Evolutionary conservation across 2,329 filamentous ascomycete species (phyloP), one percentile per base, ranked within the genome.

Genomic region (Acephala macrosclerotiorum): DNA sequence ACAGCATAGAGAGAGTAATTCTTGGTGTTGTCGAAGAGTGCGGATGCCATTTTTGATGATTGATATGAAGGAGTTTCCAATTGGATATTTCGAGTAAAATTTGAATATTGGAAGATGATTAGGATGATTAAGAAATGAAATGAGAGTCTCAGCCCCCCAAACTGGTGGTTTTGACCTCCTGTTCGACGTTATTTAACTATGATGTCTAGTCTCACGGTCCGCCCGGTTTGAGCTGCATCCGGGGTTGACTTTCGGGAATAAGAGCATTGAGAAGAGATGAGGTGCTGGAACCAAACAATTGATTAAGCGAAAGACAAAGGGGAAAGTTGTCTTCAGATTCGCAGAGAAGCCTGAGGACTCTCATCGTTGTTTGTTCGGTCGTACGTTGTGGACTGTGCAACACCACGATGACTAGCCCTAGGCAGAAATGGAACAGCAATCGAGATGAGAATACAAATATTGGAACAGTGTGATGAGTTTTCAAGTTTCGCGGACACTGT

Each of bases 1-100:
- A 68, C 66, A 49, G 66, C 56, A 33, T 68, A 70, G 36, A 70
- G 42, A 22, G 68, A 70, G 40, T 58, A 61, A 40, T 70, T 70
- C 22, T 51, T 22, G 45, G 60, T 63, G 9, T 47, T 58, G 36
- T 65, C 58, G 59, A 65, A 61, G 26, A 67, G 51, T 22, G 33
- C 51, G 16, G 65, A 40, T 20, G 45, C 45, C 67, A 67, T 69
- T 64, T 64, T 60, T 51, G 20, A 12, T 20, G 11, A 25, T 20
- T 51, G 38, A 14, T 42, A 4, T 6, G 4, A 14, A 42, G 29
- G 9, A 33, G 29, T 9, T 33, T 33, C 29, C 29, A 33, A 33
- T 5, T 33, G 9, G 29, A 9, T 33, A n/a, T 33, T 33, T 33
- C 29, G 4, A 4, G 29, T 5, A 4, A 33, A 9, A 33, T 33